These are phyloP conservation scores for Dryas drummondii DNA, from an alignment of 306 rosid genomes.

Conservation along the genomic window DNA sequence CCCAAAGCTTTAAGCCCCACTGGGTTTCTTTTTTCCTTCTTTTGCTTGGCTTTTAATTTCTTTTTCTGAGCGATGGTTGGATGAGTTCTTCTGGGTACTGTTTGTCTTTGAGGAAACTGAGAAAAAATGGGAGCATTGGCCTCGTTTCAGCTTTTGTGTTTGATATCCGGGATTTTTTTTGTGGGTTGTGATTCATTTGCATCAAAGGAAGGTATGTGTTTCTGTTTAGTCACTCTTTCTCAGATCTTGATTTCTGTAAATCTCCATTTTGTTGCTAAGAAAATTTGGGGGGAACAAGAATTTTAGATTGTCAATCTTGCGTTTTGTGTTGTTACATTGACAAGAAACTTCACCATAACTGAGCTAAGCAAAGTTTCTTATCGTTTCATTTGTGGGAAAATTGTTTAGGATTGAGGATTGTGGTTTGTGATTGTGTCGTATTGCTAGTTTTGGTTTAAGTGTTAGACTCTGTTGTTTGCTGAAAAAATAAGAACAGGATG, in stretches of 20 bases:
- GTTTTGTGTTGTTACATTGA: slow-evolving; percentile 2
- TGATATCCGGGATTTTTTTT: slow-evolving; percentile 43
- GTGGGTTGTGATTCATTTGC: slow-evolving; percentile 49
- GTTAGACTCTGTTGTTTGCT: not conserved
- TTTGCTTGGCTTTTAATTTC: slow-evolving; percentile 12
- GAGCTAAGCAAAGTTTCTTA: not conserved
- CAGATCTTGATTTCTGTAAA: slow-evolving; percentile 56
- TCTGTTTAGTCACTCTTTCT: slow-evolving; percentile 13
- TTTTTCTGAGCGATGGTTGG: slow-evolving; percentile 30
- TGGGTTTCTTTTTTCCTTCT: slow-evolving; percentile 22
- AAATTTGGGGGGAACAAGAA: slow-evolving; percentile 22
- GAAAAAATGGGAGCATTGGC: slow-evolving; percentile 53
- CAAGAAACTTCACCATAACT: not conserved
- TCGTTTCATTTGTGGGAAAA: not conserved
- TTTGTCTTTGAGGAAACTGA: slow-evolving; percentile 26
- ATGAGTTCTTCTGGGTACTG: slow-evolving; percentile 42
- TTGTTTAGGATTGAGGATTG: slow-evolving; percentile 26
- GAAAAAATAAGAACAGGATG: not conserved
- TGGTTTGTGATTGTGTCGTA: not conserved
- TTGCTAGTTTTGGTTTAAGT: slow-evolving; percentile 16
- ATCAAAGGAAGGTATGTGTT: slow-evolving; percentile 64
- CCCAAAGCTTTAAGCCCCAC: slow-evolving; percentile 17
- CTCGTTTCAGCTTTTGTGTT: slow-evolving; percentile 48
- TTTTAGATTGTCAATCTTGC: slow-evolving; percentile 22
- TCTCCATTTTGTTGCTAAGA: slow-evolving; percentile 26